Evolutionary conservation across 2,329 filamentous ascomycete species (phyloP).

Genomic region (Nigrograna mackinnonii): DNA sequence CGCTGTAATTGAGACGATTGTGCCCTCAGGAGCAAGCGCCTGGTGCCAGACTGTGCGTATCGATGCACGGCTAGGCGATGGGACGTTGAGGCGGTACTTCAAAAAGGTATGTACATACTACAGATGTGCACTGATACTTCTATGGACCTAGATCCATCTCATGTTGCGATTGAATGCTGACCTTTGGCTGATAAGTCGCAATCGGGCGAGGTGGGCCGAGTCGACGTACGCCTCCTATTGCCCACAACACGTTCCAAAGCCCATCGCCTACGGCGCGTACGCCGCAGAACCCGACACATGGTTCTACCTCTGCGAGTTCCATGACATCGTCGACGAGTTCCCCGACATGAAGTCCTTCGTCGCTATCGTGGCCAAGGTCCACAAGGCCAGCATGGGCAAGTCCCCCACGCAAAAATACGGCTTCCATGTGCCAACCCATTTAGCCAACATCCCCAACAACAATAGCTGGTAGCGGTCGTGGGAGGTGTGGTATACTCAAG

Average conservation of each 20-base stretch:
- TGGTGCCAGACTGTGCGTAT: constrained; percentile 5
- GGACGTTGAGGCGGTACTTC: constrained; percentile 8
- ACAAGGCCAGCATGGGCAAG: constrained; percentile 10
- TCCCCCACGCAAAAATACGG: constrained; percentile 5
- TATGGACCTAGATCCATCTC: constrained; percentile 5
- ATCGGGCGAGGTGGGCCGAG: no score
- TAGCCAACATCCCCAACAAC: constrained; percentile 8
- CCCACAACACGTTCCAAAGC: constrained; percentile 6
- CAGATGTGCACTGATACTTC: constrained; percentile 1
- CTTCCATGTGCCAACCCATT: constrained; percentile 8
- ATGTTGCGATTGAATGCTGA: constrained; percentile 9
- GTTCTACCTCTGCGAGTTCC: constrained; percentile 12
- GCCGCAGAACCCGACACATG: constrained; percentile 5
- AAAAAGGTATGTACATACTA: constrained; percentile 5
- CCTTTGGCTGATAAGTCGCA: no score
- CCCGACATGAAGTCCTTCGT: constrained; percentile 4
- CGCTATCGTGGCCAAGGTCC: constrained; percentile 7
- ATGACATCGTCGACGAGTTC: constrained; percentile 8
- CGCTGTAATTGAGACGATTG: not conserved
- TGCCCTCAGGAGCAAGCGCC: not conserved
- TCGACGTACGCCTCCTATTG: constrained; percentile 2
- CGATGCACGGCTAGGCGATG: constrained; percentile 2
- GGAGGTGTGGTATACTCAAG: constrained; percentile 8
- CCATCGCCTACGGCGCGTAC: constrained; percentile 7
- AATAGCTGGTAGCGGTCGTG: constrained; percentile 7